These are phyloP conservation scores for Chloromonas sp. DNA, from an alignment of 163 green algal species.

Conservation along the genomic window DNA sequence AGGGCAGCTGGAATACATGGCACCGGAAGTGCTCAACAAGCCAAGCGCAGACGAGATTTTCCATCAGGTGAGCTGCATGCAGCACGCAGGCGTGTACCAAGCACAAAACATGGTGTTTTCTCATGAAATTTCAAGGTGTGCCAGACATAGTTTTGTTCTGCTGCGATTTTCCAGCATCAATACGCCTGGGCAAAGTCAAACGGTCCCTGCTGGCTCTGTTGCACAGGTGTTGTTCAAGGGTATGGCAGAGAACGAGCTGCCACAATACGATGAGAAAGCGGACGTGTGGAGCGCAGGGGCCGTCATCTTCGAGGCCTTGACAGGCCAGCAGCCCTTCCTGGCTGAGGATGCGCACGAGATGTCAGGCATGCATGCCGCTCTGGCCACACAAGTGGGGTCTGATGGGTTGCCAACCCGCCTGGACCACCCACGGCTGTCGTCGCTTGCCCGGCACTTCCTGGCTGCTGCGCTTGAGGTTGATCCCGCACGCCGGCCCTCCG, in stretches of 20 bases:
- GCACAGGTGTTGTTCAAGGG: slow-evolving; percentile 24
- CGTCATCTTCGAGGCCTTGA: slow-evolving; percentile 58
- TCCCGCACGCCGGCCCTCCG: slow-evolving; percentile 46
- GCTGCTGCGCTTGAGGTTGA: slow-evolving; percentile 36
- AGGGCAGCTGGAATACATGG: slow-evolving; percentile 40
- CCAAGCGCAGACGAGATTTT: slow-evolving; percentile 34
- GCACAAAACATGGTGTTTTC: not conserved
- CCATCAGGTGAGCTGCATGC: slow-evolving; percentile 19
- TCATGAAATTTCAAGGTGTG: not conserved
- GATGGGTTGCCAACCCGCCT: slow-evolving; percentile 12
- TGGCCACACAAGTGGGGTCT: slow-evolving; percentile 1
- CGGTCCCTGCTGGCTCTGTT: not conserved
- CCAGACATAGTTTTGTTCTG: not conserved
- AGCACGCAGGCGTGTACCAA: not conserved
- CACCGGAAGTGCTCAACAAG: slow-evolving; percentile 37
- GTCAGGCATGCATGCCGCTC: slow-evolving; percentile 13
- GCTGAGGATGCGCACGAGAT: slow-evolving; percentile 38
- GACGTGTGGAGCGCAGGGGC: slow-evolving; percentile 67
- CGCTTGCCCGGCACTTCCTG: slow-evolving; percentile 39
- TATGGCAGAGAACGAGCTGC: slow-evolving; percentile 41
- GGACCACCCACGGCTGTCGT: not conserved
- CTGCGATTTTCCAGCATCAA: not conserved
- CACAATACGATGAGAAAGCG: slow-evolving; percentile 44
- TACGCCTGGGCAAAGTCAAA: not conserved
- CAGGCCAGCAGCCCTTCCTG: slow-evolving; percentile 44